Evolutionary conservation across 257 asterid species (phyloP).

Genomic region (Ocimum tenuiflorum): DNA sequence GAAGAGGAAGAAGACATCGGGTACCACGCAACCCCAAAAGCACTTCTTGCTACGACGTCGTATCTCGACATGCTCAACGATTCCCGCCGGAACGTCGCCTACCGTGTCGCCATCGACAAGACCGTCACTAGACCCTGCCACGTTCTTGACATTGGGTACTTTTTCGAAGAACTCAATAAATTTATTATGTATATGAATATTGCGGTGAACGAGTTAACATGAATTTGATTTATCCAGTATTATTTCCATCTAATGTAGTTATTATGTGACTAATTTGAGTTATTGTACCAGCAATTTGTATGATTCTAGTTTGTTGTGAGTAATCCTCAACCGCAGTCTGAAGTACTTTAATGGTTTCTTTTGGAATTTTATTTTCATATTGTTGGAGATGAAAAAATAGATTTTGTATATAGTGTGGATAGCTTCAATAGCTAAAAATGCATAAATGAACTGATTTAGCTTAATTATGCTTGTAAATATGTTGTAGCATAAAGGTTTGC

Average conservation of each 20-base stretch:
- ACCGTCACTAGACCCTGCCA: slow-evolving; percentile 73
- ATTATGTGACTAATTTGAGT: background rate
- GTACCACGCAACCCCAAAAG: slow-evolving; percentile 27
- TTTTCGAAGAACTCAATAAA: background rate
- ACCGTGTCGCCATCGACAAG: slow-evolving; percentile 65
- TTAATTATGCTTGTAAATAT: background rate
- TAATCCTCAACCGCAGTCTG: background rate
- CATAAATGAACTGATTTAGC: background rate
- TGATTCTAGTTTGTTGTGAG: no score
- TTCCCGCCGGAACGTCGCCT: slow-evolving; percentile 61
- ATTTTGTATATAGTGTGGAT: no score
- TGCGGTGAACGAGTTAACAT: background rate
- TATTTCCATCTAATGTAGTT: background rate
- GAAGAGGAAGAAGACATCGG: slow-evolving; percentile 29
- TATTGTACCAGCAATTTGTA: background rate
- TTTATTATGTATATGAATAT: background rate
- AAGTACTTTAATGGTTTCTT: background rate
- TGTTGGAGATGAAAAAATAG: background rate
- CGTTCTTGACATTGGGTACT: slow-evolving; percentile 94
- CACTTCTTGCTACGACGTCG: slow-evolving; percentile 69
- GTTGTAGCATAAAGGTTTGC: background rate
- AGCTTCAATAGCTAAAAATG: background rate
- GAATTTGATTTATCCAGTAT: background rate
- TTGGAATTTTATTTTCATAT: background rate
- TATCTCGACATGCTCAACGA: slow-evolving; percentile 95